phyloP scores from a whole-genome alignment of 352 stramenopile genomes.

The Phytopythium cucurbitacearum region DNA sequence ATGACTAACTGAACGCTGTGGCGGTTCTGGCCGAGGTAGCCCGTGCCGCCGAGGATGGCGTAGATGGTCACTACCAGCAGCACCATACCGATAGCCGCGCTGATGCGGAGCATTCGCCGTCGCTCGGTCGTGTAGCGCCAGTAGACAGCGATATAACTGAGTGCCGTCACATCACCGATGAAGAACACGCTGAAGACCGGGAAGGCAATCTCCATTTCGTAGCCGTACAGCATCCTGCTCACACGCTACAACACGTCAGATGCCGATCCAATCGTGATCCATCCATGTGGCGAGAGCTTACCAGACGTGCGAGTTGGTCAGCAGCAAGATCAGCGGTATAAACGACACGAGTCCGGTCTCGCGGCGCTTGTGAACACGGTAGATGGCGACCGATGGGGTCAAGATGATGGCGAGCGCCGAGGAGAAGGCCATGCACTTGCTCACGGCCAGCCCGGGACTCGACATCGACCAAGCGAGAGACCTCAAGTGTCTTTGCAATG shows the following conservation, averaged over 20 bases:
- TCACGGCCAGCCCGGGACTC: slow-evolving; percentile 11
- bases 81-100: slow-evolving; percentile 12
- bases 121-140: slow-evolving; percentile 23
- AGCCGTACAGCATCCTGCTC: slow-evolving; percentile 33
- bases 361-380: slow-evolving; percentile 12
- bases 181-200: slow-evolving; percentile 39
- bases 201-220: slow-evolving; percentile 32
- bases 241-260: neutral
- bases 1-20: slow-evolving; percentile 18
- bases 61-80: slow-evolving; percentile 33
- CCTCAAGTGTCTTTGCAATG: no score
- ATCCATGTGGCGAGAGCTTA: neutral
- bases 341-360: slow-evolving; percentile 10
- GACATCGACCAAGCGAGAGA: neutral
- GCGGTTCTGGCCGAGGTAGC: slow-evolving; percentile 23
- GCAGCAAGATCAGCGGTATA: slow-evolving; percentile 13
- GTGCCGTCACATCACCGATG: slow-evolving; percentile 24
- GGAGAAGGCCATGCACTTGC: slow-evolving; percentile 22
- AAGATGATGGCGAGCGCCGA: slow-evolving; percentile 14
- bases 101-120: slow-evolving; percentile 17
- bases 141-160: slow-evolving; percentile 35
- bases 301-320: slow-evolving; percentile 15
- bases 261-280: neutral
- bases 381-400: slow-evolving; percentile 9
- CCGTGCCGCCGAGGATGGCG: slow-evolving; percentile 24